Evolutionary conservation across 805 yeast species (phyloP).

Genomic region (Lipomyces starkeyi): DNA sequence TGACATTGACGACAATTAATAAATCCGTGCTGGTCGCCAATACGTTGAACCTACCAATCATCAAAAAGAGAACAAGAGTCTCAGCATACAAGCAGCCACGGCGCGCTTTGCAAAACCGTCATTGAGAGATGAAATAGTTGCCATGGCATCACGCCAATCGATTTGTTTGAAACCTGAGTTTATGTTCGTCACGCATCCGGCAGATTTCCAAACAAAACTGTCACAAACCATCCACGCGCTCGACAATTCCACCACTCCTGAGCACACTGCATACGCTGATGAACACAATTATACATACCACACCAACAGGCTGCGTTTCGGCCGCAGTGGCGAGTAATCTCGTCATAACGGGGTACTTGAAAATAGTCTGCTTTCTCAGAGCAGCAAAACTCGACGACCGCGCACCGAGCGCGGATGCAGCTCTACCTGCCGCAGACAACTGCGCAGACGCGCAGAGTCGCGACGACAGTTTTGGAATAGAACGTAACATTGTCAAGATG

Average conservation of each 20-base stretch:
- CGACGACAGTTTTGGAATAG: slow-evolving; percentile 33
- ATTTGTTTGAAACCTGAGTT: background rate
- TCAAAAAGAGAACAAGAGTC: no score
- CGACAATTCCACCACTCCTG: background rate
- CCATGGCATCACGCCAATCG: no score
- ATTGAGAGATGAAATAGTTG: background rate
- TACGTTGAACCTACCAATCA: background rate
- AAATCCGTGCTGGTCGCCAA: background rate
- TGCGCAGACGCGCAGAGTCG: slow-evolving; percentile 29
- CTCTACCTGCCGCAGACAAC: slow-evolving; percentile 22
- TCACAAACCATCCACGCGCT: background rate
- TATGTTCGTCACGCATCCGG: background rate
- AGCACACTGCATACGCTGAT: slow-evolving; percentile 6
- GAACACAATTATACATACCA: slow-evolving; percentile 21
- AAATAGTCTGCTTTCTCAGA: slow-evolving; percentile 12
- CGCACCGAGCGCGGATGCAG: slow-evolving; percentile 6
- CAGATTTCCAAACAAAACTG: background rate
- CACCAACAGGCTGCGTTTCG: slow-evolving; percentile 26
- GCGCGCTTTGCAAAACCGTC: background rate
- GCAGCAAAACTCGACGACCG: background rate
- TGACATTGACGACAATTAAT: background rate
- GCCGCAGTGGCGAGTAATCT: slow-evolving; percentile 34
- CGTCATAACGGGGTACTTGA: slow-evolving; percentile 26
- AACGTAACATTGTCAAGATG: slow-evolving; percentile 29
- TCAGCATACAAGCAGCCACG: background rate